These are phyloP conservation scores for Penicillium goetzii DNA, from an alignment of 495 filamentous ascomycete genomes.

Conservation along the genomic window DNA sequence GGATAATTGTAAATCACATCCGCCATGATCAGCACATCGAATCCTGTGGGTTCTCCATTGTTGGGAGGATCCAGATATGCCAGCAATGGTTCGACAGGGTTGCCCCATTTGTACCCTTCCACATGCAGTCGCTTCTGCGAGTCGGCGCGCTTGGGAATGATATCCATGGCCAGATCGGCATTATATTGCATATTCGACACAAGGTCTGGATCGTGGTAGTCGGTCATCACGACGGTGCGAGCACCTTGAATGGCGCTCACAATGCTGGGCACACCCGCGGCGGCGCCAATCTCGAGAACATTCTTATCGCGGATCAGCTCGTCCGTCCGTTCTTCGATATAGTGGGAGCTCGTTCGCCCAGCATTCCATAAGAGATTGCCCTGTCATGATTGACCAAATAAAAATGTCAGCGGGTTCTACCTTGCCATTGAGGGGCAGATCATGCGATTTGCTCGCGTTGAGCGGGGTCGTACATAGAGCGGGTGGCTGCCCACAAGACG, in stretches of 20 bases:
- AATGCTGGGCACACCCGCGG: constrained; percentile 81
- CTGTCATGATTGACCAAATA: constrained; percentile 37
- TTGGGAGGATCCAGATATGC: constrained; percentile 45
- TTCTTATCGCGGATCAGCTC: constrained; percentile 60
- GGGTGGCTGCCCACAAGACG: constrained; percentile 89
- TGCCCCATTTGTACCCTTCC: constrained; percentile 83
- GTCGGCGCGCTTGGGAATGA: constrained; percentile 30
- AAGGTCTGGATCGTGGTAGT: constrained; percentile 84
- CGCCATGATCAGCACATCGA: constrained; percentile 82
- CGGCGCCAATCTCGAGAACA: constrained; percentile 88
- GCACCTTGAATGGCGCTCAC: constrained; percentile 76
- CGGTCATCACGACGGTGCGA: constrained; percentile 73
- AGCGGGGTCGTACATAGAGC: constrained; percentile 66
- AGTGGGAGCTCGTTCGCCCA: constrained; percentile 69
- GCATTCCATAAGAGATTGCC: constrained; percentile 94
- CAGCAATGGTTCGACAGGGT: constrained; percentile 54
- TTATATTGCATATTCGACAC: constrained; percentile 76
- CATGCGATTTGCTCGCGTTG: background rate
- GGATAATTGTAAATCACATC: constrained; percentile 89
- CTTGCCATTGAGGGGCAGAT: constrained; percentile 10
- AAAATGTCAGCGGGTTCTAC: constrained; percentile 8
- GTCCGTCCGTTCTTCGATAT: constrained; percentile 68
- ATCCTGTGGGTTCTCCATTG: constrained; percentile 42
- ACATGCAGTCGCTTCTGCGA: constrained; percentile 42
- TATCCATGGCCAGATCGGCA: constrained; percentile 51